These are phyloP conservation scores for Naganishia antarctica DNA, from an alignment of 768 basidiomycete species.

Conservation along the genomic window DNA sequence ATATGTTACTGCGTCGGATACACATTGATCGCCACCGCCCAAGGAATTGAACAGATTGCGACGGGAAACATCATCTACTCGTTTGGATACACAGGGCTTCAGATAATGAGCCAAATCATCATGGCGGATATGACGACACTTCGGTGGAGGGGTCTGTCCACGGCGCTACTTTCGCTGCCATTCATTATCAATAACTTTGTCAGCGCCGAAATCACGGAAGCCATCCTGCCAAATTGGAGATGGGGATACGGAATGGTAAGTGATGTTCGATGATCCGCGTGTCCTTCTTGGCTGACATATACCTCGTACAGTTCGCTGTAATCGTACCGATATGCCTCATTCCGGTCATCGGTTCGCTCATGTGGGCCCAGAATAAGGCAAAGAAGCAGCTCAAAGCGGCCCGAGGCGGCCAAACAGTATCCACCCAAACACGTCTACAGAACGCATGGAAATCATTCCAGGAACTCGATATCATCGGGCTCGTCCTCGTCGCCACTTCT, in stretches of 20 bases:
- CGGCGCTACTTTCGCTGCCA: slow-evolving; percentile 42
- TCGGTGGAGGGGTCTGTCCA: slow-evolving; percentile 48
- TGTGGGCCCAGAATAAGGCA: slow-evolving; percentile 48
- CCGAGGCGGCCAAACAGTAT: background rate
- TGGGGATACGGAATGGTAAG: slow-evolving; percentile 51
- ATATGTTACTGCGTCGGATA: slow-evolving; percentile 52
- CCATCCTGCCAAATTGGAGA: slow-evolving; percentile 48
- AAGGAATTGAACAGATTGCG: slow-evolving; percentile 41
- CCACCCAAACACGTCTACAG: background rate
- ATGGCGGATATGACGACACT: slow-evolving; percentile 52
- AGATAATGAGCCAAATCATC: slow-evolving; percentile 51
- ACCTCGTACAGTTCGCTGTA: slow-evolving; percentile 33
- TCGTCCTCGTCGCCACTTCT: slow-evolving; percentile 46
- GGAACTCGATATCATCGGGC: slow-evolving; percentile 30
- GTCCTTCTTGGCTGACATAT: background rate
- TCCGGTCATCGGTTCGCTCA: slow-evolving; percentile 47
- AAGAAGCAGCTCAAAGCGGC: slow-evolving; percentile 31
- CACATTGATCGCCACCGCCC: slow-evolving; percentile 38
- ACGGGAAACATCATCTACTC: slow-evolving; percentile 53
- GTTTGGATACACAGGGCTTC: slow-evolving; percentile 39
- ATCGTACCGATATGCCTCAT: slow-evolving; percentile 45
- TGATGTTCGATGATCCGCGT: slow-evolving; percentile 4
- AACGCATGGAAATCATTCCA: slow-evolving; percentile 12
- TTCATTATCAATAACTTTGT: slow-evolving; percentile 51
- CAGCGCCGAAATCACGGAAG: slow-evolving; percentile 48